These are phyloP conservation scores for Hsuehochloa calcarea DNA, from an alignment of 176 grass and related monocot species.

Conservation along the genomic window DNA sequence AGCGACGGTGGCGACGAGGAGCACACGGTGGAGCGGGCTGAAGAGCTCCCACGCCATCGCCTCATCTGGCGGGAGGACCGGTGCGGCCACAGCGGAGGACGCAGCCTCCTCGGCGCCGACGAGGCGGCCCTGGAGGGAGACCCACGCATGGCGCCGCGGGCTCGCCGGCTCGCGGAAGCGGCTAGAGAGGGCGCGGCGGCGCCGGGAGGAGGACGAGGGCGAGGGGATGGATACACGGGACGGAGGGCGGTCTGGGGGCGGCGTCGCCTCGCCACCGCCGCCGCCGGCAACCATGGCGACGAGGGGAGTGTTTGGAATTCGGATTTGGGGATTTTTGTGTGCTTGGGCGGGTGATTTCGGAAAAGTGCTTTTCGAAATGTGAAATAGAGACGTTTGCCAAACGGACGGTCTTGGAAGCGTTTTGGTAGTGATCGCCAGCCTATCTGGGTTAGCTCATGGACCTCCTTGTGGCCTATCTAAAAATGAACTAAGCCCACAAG, in stretches of 20 bases:
- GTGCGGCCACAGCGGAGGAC: conserved; percentile 27
- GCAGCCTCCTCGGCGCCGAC: conserved; percentile 60
- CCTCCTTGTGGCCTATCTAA: not conserved
- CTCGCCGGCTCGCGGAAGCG: conserved; percentile 49
- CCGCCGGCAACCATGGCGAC: conserved; percentile 43
- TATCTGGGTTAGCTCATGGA: not conserved
- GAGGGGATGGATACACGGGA: conserved; percentile 30
- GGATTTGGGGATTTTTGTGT: not conserved
- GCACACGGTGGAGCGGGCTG: conserved; percentile 74
- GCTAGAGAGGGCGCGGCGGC: conserved; percentile 48
- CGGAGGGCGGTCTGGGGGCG: not conserved
- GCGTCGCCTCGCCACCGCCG: conserved; percentile 38
- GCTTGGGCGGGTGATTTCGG: conserved; percentile 32
- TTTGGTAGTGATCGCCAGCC: not conserved
- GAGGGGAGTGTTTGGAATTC: conserved; percentile 3
- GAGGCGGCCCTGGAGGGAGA: conserved; percentile 76
- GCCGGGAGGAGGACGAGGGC: conserved; percentile 3
- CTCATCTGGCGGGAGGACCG: conserved; percentile 34
- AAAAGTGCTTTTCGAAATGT: conserved; percentile 30
- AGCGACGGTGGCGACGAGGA: conserved; percentile 73
- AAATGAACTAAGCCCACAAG: not conserved
- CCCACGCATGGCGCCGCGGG: conserved; percentile 44
- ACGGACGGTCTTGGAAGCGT: not conserved
- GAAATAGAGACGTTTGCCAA: not conserved
- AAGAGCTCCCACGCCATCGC: conserved; percentile 78